Base-by-base conservation (phyloP, 2,329 filamentous ascomycete species). In the Samsoniella hepiali region DNA sequence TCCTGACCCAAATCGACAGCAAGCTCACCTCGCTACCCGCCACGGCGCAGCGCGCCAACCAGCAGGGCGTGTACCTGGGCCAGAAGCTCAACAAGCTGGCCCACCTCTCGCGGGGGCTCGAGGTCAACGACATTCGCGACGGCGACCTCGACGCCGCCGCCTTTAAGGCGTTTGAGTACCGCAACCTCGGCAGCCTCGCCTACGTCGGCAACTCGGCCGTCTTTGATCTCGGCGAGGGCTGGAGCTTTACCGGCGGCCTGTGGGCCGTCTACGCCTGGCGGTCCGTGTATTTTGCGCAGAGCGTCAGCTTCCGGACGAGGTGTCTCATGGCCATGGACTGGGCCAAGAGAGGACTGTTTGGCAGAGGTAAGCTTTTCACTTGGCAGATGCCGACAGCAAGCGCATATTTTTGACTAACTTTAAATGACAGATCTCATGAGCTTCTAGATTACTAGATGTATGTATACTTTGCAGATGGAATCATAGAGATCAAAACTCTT, bases 201-300 rank as follows among this genome's bases (percentile, higher is more conserved):
- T 99, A 99, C 72, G 88, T 99, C 68, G 96, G 96, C 51, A 99
- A 99, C 75, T 93, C 93, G 8, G 95, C 95, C 5, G 88, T 99
- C 47, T 99, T 99, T 71, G 95, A 99, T 73, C 86, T 95, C 61
- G 86, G 86, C 8, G 85, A 88, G 50, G 93, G 92, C 0, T 84
- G 89, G 81, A 93, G 83, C 69, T 78, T 95, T 63, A 87, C 87
- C 1, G 95, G 95, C 58, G 95, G 95, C 0, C 77, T 99, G 53
- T 84, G 96, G 83, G 95, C 93, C 0, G 94, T 98, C 56, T 99
- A 99, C 75, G 86, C 97, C 40, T 99, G 95, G 95, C 83, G 95
- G 66, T 93, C 91, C 67, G 89, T 97, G 15, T 99, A 99, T 78
- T 99, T 99, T 79, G 93, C 95, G 13, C 92, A 99, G 81, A 97